A percentile compares a stretch with the other conserved stretches of the same genome.
Conservation (phyloP, 345 rosid genomes). For the Eucalyptus sp. region DNA sequence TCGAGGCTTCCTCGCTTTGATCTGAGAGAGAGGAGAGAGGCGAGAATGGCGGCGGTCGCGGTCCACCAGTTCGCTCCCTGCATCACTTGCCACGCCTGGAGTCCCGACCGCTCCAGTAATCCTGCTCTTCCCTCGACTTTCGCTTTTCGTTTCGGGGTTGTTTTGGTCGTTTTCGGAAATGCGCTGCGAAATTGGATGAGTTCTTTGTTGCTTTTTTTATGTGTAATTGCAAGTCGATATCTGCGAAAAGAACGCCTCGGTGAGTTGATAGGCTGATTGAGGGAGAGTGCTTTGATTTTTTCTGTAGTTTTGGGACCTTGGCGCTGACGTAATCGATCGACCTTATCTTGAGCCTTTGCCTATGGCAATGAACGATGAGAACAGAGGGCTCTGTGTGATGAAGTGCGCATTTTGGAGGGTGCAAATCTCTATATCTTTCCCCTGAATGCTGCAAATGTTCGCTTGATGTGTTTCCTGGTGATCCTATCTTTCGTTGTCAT, state of each 20-base stretch:
- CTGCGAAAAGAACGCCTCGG: neutral
- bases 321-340: neutral
- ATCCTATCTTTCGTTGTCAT: neutral
- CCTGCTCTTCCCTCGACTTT: neutral
- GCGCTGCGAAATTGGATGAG: neutral
- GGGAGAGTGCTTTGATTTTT: neutral
- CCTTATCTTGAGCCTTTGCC: neutral
- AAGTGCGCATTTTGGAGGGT: neutral
- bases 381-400: neutral
- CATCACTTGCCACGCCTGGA: constrained; percentile 97
- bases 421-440: neutral
- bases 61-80: constrained; percentile 82
- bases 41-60: constrained; percentile 52
- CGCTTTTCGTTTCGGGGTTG: neutral
- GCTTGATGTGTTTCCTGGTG: neutral
- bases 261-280: neutral
- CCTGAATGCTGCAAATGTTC: neutral
- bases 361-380: neutral
- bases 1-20: neutral
- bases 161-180: neutral
- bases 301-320: neutral
- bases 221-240: neutral
- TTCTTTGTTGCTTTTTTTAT: too few relatives aligned
- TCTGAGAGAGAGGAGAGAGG: neutral
- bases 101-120: constrained; percentile 80